phyloP scores from a whole-genome alignment of 164 flowering plant genomes.

The Umbilicus rupestris region DNA sequence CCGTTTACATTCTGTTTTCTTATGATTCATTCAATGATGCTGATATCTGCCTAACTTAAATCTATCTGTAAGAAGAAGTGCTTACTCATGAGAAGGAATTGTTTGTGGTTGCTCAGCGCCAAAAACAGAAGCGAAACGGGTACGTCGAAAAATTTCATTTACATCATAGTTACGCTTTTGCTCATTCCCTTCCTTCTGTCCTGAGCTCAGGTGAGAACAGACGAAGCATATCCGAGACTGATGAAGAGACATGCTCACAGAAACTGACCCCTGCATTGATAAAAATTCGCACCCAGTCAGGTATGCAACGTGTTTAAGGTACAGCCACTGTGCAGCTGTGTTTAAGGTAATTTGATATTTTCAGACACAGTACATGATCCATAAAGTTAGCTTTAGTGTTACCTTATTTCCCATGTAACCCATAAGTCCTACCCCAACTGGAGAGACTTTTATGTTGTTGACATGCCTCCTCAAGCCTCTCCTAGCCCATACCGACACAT shows the following conservation, averaged over 20 bases:
- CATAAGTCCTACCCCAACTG: constrained; percentile 97
- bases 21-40: background rate
- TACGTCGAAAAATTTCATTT: constrained; percentile 64
- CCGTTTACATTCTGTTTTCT: background rate
- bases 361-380: background rate
- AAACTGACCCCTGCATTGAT: constrained; percentile 79
- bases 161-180: constrained; percentile 83
- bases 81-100: constrained; percentile 92
- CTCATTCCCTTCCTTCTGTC: constrained; percentile 78
- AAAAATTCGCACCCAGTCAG: background rate
- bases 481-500: constrained; percentile 82
- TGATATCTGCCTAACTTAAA: background rate
- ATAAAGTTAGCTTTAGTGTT: constrained; percentile 7
- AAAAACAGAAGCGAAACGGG: constrained; percentile 56
- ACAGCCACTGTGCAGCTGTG: background rate
- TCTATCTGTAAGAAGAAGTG: background rate
- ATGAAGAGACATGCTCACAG: constrained; percentile 85
- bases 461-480: constrained; percentile 73
- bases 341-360: background rate
- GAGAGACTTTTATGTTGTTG: constrained; percentile 74
- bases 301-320: no score
- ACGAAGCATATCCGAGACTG: constrained; percentile 85
- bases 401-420: constrained; percentile 99
- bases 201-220: constrained; percentile 91
- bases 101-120: constrained; percentile 65